phyloP scores from a whole-genome alignment of 2,329 filamentous ascomycete genomes.

The Neurospora sp. region DNA sequence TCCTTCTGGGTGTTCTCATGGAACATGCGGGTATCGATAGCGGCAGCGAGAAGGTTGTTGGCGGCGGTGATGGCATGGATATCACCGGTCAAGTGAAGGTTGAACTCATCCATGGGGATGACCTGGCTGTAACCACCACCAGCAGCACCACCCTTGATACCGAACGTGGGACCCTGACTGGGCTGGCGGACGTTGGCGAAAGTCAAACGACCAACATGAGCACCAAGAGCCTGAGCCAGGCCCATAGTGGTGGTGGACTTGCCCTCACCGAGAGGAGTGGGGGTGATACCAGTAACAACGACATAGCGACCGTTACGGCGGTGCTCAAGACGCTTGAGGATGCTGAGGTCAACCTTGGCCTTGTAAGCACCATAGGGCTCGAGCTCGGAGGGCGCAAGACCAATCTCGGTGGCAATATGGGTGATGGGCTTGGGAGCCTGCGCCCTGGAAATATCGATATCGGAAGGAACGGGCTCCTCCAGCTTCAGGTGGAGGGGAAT shows the following conservation, averaged over 20 bases:
- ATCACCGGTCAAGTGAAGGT: slow-evolving; percentile 92
- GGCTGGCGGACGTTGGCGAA: slow-evolving; percentile 98
- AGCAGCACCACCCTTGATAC: slow-evolving; percentile 96
- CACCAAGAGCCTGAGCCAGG: slow-evolving; percentile 83
- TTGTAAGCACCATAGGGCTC: slow-evolving; percentile 95
- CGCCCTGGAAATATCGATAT: slow-evolving; percentile 82
- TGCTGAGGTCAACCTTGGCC: slow-evolving; percentile 79
- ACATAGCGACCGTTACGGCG: slow-evolving; percentile 85
- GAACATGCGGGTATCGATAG: slow-evolving; percentile 96
- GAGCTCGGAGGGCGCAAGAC: slow-evolving; percentile 78
- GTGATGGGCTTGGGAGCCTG: slow-evolving; percentile 92
- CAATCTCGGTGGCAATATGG: slow-evolving; percentile 72
- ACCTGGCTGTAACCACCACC: slow-evolving; percentile 98
- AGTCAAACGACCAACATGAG: slow-evolving; percentile 74
- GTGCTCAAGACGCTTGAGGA: slow-evolving; percentile 78
- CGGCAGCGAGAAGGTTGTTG: slow-evolving; percentile 92
- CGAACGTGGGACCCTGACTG: slow-evolving; percentile 94
- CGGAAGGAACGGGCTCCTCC: slow-evolving; percentile 76
- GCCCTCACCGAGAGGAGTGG: slow-evolving; percentile 90
- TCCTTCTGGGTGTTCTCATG: slow-evolving; percentile 95
- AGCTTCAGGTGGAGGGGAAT: slow-evolving; percentile 77
- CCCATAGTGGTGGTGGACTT: slow-evolving; percentile 98
- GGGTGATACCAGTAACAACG: slow-evolving; percentile 90
- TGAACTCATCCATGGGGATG: slow-evolving; percentile 99
- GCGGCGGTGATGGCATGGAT: slow-evolving; percentile 96